Percentiles rank a stretch among this genome's conserved stretches.
Evolutionary conservation across 1,139 yeast species (phyloP).

Genomic region (Magnusiomyces tetraspermus): DNA sequence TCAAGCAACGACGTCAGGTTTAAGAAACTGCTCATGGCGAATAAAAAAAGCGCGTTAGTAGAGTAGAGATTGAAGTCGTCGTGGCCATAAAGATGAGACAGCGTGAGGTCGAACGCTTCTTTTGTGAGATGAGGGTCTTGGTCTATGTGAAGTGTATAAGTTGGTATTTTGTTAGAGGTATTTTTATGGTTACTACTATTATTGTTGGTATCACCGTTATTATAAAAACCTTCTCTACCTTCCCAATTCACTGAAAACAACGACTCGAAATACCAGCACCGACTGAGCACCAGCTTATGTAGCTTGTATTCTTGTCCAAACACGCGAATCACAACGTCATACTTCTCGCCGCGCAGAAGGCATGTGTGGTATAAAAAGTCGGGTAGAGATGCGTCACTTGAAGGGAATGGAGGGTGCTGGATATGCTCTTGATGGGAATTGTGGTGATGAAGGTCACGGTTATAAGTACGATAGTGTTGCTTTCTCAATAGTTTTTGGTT

Average conservation of each 20-base stretch:
- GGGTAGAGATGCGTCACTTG: constrained; percentile 17
- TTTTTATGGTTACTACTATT: too few species aligned
- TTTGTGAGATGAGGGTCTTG: constrained; percentile 35
- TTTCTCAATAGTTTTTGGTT: too few species aligned
- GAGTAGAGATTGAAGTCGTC: constrained; percentile 29
- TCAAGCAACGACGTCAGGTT: constrained; percentile 40
- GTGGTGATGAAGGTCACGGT: too few species aligned
- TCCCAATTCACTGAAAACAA: constrained; percentile 40
- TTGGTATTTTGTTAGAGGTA: constrained; percentile 11
- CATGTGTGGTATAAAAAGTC: constrained; percentile 35
- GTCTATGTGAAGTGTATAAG: constrained; percentile 34
- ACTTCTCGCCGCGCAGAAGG: constrained; percentile 38
- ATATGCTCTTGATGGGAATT: not conserved
- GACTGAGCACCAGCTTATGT: constrained; percentile 39
- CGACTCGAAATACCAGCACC: constrained; percentile 40
- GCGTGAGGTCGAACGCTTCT: constrained; percentile 39
- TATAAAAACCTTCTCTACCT: constrained; percentile 14
- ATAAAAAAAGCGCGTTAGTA: constrained; percentile 33
- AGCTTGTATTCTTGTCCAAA: constrained; percentile 37
- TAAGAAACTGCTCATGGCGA: constrained; percentile 43
- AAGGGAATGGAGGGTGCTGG: not conserved
- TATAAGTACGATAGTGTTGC: too few species aligned
- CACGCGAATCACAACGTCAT: constrained; percentile 41
- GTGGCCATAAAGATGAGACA: constrained; percentile 40
- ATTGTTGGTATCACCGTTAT: too few species aligned